These are phyloP conservation scores for Thalassiosira delicatula DNA, from an alignment of 352 stramenopile species.

Conservation along the genomic window DNA sequence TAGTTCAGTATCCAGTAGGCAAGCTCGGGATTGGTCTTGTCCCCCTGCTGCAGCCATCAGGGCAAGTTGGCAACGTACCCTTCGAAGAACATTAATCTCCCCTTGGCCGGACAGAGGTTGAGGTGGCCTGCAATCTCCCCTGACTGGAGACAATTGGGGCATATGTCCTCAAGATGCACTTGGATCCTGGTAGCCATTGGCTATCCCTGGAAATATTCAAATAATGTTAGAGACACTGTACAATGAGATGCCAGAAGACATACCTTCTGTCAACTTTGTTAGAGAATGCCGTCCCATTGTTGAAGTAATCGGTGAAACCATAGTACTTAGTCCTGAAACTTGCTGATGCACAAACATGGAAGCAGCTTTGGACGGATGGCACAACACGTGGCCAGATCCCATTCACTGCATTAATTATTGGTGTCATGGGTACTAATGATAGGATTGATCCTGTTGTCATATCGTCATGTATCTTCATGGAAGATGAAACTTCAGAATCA, in stretches of 20 bases:
- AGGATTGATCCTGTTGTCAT: neutral
- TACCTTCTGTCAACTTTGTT: slow-evolving; percentile 21
- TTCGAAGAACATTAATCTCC: neutral
- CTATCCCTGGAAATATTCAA: neutral
- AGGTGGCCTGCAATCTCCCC: slow-evolving; percentile 23
- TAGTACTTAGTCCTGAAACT: slow-evolving; percentile 4
- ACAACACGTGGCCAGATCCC: slow-evolving; percentile 22
- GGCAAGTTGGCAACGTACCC: slow-evolving; percentile 12
- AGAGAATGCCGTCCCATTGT: slow-evolving; percentile 1
- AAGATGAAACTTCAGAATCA: neutral
- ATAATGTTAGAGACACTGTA: neutral
- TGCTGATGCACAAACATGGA: slow-evolving; percentile 12
- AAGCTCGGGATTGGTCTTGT: slow-evolving; percentile 13
- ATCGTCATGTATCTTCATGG: neutral
- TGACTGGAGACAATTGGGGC: slow-evolving; percentile 24
- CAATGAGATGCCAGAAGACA: neutral
- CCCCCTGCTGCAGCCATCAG: slow-evolving; percentile 19
- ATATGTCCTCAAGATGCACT: slow-evolving; percentile 15
- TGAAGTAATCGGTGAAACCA: slow-evolving; percentile 1
- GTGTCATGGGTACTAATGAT: slow-evolving; percentile 5
- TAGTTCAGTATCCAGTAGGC: slow-evolving; percentile 31
- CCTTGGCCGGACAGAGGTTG: slow-evolving; percentile 10
- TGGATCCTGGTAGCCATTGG: slow-evolving; percentile 3
- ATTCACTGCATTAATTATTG: slow-evolving; percentile 28
- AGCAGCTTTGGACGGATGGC: slow-evolving; percentile 32